Conservation (phyloP, 2,329 filamentous ascomycete genomes). For the Trichoderma brevicompactum region DNA sequence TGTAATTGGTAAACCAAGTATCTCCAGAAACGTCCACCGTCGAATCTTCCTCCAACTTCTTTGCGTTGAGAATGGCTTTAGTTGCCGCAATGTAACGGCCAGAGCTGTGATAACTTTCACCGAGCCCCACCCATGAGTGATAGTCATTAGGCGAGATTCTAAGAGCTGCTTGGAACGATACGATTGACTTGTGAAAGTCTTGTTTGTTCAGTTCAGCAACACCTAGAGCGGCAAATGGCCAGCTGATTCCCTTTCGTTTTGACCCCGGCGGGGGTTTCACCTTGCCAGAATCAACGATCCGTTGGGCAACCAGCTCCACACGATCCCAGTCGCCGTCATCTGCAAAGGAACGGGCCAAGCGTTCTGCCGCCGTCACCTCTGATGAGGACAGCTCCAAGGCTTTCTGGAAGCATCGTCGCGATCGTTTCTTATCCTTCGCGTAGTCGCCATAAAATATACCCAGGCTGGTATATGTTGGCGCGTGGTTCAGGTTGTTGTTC, state of each 20-base stretch:
- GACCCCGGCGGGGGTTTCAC: conserved; percentile 89
- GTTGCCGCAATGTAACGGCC: conserved; percentile 92
- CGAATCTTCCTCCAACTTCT: conserved; percentile 69
- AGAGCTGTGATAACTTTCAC: conserved; percentile 96
- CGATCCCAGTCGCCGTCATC: conserved; percentile 94
- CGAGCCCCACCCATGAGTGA: conserved; percentile 92
- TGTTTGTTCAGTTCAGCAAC: conserved; percentile 95
- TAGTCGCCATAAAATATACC: conserved; percentile 93
- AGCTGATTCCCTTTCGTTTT: conserved; percentile 89
- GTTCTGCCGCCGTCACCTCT: conserved; percentile 85
- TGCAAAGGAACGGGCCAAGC: conserved; percentile 83
- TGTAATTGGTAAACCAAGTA: conserved; percentile 94
- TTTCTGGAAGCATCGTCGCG: conserved; percentile 93
- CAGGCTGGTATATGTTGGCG: conserved; percentile 87
- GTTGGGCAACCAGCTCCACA: conserved; percentile 87
- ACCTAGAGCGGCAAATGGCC: conserved; percentile 92
- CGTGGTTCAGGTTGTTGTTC: conserved; percentile 84
- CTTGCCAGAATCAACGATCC: conserved; percentile 93
- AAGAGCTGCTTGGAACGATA: conserved; percentile 88
- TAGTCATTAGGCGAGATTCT: conserved; percentile 85
- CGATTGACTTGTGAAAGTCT: conserved; percentile 84
- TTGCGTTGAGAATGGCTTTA: conserved; percentile 85
- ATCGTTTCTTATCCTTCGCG: conserved; percentile 81
- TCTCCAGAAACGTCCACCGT: conserved; percentile 61
- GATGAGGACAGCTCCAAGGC: conserved; percentile 89